Conservation (phyloP, 352 stramenopile genomes). For the Aphanomyces euteiches region DNA sequence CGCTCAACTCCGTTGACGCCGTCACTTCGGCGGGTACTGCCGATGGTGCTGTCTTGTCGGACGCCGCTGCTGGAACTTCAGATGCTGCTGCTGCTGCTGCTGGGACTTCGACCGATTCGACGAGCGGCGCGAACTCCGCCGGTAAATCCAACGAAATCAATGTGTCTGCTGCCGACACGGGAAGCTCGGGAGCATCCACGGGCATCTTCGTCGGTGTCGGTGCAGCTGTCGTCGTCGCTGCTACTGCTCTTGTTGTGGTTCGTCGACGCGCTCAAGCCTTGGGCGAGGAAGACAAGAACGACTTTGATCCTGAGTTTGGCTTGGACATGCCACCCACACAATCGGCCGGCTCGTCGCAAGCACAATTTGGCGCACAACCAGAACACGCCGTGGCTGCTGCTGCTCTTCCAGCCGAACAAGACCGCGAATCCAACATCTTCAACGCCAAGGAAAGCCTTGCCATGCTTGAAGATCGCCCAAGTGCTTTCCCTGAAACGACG, state of each 20-base stretch:
- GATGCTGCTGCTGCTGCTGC: background rate
- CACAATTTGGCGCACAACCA: background rate
- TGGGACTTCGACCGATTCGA: background rate
- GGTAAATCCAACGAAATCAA: constrained; percentile 9
- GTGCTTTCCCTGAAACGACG: background rate
- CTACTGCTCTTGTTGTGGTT: constrained; percentile 21
- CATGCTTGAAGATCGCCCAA: constrained; percentile 8
- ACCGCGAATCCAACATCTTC: background rate
- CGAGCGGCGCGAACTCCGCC: background rate
- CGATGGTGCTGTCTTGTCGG: background rate
- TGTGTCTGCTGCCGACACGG: background rate
- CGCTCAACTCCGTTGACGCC: constrained; percentile 1
- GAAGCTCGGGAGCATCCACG: background rate
- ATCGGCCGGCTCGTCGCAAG: background rate
- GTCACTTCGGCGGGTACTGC: background rate
- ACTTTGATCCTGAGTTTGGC: constrained; percentile 14
- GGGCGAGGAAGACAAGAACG: background rate
- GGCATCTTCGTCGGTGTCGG: background rate
- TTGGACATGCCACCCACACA: background rate
- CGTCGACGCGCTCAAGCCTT: constrained; percentile 2
- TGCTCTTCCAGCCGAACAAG: background rate
- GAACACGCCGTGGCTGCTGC: background rate
- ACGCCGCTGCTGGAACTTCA: background rate
- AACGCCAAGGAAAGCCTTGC: constrained; percentile 16
- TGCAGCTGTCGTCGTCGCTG: background rate